Percentiles rank a stretch among this genome's conserved stretches.
Conservation (phyloP, 2,329 filamentous ascomycete species). For the Neoarthrinium moseri region DNA sequence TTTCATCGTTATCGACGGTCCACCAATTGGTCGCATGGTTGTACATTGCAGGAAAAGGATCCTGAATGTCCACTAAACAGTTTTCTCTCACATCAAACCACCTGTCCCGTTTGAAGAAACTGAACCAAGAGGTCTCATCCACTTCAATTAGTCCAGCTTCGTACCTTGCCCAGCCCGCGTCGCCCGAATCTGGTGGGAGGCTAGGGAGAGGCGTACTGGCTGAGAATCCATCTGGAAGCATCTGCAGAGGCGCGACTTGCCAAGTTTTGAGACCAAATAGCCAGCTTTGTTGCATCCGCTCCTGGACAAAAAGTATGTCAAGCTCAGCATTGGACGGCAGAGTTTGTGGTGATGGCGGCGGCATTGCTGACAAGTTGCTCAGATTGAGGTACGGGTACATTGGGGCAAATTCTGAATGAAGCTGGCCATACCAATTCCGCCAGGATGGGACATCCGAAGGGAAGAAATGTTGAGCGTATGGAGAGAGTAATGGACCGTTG, state of each 20-base stretch:
- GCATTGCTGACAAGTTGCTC: neutral
- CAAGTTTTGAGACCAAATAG: conserved; percentile 4
- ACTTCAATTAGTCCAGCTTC: neutral
- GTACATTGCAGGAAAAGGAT: neutral
- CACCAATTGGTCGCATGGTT: conserved; percentile 7
- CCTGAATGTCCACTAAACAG: neutral
- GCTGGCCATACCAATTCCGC: neutral
- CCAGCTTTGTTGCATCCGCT: neutral
- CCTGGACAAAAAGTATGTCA: conserved; percentile 6
- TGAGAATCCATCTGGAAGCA: neutral
- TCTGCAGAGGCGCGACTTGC: conserved; percentile 1
- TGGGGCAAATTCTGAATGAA: conserved; percentile 8
- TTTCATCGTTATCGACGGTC: conserved; percentile 10
- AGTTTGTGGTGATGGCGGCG: neutral
- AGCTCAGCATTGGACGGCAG: neutral
- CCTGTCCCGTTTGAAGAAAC: neutral
- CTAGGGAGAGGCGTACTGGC: neutral
- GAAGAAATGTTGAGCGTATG: conserved; percentile 9
- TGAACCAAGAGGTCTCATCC: conserved; percentile 2
- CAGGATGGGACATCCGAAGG: neutral
- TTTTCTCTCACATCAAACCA: conserved; percentile 9
- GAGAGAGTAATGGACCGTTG: neutral
- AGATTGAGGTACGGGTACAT: neutral
- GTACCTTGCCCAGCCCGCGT: neutral
- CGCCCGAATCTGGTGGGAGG: neutral